Conservation (phyloP, 2,329 filamentous ascomycete genomes). For the Rhinocladiella similis region DNA sequence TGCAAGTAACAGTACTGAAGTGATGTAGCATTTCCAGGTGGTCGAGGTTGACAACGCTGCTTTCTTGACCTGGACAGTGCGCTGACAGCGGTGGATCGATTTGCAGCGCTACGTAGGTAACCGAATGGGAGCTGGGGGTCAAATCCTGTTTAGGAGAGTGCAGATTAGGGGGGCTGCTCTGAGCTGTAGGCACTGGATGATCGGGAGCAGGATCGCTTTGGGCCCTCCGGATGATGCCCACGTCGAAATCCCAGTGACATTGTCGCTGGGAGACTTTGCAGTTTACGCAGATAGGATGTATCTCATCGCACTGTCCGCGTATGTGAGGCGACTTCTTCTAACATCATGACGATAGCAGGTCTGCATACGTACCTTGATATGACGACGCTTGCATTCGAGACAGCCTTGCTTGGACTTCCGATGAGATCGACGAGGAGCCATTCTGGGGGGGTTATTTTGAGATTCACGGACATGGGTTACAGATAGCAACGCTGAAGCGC, state of each 20-base stretch:
- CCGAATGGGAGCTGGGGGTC: too few relatives aligned
- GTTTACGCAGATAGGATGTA: constrained; percentile 35
- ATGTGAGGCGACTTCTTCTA: too few relatives aligned
- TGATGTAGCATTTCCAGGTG: constrained; percentile 35
- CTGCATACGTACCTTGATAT: constrained; percentile 41
- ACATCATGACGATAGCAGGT: too few relatives aligned
- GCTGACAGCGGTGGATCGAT: neutral
- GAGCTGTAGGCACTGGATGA: too few relatives aligned
- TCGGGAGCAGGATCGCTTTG: too few relatives aligned
- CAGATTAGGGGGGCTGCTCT: too few relatives aligned
- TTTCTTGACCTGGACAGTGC: neutral
- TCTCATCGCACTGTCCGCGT: constrained; percentile 37
- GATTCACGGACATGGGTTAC: too few relatives aligned
- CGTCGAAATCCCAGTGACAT: constrained; percentile 15
- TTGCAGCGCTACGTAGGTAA: too few relatives aligned
- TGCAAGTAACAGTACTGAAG: constrained; percentile 22
- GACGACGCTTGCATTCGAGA: constrained; percentile 39
- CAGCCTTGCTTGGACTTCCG: constrained; percentile 43
- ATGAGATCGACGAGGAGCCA: constrained; percentile 33
- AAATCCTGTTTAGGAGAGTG: too few relatives aligned
- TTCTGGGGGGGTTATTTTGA: too few relatives aligned
- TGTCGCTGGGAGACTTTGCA: constrained; percentile 30
- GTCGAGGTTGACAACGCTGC: constrained; percentile 30
- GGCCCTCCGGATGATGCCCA: too few relatives aligned
- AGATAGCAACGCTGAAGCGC: too few relatives aligned